phyloP scores from a whole-genome alignment of 257 asterid genomes.

The Solanum bukasovii region DNA sequence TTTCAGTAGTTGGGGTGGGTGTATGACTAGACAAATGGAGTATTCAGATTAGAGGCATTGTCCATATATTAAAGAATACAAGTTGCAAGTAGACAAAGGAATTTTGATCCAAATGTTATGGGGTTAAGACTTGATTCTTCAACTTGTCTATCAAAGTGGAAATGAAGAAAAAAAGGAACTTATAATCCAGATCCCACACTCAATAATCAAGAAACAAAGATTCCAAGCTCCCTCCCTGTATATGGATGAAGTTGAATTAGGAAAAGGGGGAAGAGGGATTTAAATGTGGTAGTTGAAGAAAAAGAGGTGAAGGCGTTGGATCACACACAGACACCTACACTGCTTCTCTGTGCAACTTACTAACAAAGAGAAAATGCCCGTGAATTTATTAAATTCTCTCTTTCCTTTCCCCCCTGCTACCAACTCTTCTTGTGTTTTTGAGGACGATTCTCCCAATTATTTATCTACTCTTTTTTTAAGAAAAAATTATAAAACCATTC shows the following conservation, averaged over 20 bases:
- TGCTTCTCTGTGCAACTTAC: background rate
- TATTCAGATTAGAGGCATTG: too few relatives aligned
- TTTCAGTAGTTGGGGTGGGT: too few relatives aligned
- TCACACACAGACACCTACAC: background rate
- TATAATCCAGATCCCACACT: background rate
- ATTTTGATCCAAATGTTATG: background rate
- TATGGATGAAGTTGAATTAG: background rate
- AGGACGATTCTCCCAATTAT: background rate
- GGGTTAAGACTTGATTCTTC: background rate
- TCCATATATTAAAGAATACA: background rate
- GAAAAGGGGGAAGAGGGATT: background rate
- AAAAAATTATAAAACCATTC: background rate
- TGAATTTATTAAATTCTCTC: background rate
- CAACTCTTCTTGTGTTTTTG: background rate
- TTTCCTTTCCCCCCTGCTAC: background rate
- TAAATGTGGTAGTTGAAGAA: conserved; percentile 1
- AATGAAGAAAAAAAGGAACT: background rate
- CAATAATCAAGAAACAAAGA: background rate
- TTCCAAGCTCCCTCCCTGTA: background rate
- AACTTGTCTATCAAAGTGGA: background rate
- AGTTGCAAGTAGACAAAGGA: background rate
- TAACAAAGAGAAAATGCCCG: background rate
- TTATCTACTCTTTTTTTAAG: background rate
- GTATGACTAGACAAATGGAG: too few relatives aligned
- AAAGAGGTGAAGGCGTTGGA: background rate